phyloP scores from a whole-genome alignment of 1,284 basidiomycete genomes.

The Irpex lacteus region DNA sequence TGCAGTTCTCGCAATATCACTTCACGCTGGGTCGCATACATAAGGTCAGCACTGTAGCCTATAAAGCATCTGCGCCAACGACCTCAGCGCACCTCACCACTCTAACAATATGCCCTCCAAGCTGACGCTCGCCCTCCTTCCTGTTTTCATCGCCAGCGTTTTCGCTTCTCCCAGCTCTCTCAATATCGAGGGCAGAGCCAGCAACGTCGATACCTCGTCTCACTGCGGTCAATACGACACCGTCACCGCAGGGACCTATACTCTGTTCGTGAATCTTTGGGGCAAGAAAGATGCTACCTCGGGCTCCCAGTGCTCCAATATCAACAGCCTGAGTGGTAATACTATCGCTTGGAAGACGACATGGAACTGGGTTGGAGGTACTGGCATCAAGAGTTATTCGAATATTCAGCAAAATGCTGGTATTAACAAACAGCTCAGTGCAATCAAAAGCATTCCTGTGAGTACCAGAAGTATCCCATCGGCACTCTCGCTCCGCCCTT shows the following conservation, averaged over 20 bases:
- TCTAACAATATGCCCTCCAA: conserved; percentile 4
- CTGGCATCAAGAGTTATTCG: conserved; percentile 58
- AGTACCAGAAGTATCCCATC: conserved; percentile 20
- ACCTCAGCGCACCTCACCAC: no score
- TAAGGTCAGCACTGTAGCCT: no score
- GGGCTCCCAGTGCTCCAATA: conserved; percentile 54
- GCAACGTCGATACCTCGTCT: conserved; percentile 27
- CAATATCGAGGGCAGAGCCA: conserved; percentile 18
- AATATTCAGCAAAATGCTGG: conserved; percentile 52
- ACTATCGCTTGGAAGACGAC: conserved; percentile 51
- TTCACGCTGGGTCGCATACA: no score
- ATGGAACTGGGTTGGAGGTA: conserved; percentile 54
- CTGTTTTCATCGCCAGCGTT: conserved; percentile 14
- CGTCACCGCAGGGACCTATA: conserved; percentile 43
- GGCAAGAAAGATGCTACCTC: conserved; percentile 42
- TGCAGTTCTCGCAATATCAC: no score
- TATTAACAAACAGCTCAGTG: conserved; percentile 49
- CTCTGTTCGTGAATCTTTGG: conserved; percentile 53
- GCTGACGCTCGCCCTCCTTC: conserved; percentile 14
- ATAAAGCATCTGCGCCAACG: no score
- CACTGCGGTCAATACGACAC: conserved; percentile 51
- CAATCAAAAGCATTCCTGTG: conserved; percentile 55
- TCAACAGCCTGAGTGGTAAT: conserved; percentile 43
- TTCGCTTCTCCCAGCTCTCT: conserved; percentile 14
- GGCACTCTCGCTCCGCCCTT: background rate